These are phyloP conservation scores for Cladosporium austrohemisphaericum DNA, from an alignment of 2,329 filamentous ascomycete genomes.

Conservation along the genomic window DNA sequence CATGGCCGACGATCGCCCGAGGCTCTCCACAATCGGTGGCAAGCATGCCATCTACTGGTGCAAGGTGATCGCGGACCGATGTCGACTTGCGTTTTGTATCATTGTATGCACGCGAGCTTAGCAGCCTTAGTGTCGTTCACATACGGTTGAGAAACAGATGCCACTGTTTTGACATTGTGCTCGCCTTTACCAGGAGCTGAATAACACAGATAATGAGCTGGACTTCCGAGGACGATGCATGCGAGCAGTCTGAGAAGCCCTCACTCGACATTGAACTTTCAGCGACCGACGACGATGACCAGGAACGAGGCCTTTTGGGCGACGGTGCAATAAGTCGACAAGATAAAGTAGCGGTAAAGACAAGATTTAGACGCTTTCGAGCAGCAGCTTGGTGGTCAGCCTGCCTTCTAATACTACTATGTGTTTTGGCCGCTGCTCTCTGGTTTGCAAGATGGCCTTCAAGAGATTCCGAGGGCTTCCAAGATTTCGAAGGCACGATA, in stretches of 20 bases:
- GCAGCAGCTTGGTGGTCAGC: not conserved
- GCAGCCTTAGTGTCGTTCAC: too few species aligned
- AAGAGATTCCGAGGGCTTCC: not conserved
- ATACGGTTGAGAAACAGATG: too few species aligned
- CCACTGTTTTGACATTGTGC: too few species aligned
- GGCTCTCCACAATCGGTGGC: not conserved
- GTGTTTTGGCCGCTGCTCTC: not conserved
- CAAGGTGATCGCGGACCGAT: too few species aligned
- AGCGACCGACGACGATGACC: not conserved
- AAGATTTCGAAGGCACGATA: too few species aligned
- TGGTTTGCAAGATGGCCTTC: not conserved
- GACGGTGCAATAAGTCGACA: not conserved
- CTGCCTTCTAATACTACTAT: not conserved
- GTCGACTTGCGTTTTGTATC: too few species aligned
- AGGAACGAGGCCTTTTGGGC: not conserved
- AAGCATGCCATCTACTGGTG: not conserved
- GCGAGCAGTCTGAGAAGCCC: not conserved
- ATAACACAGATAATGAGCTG: not conserved
- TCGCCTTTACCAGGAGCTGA: too few species aligned
- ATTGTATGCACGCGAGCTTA: too few species aligned
- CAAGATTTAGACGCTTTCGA: not conserved
- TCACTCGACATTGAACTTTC: not conserved
- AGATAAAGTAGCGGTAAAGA: not conserved
- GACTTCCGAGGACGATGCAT: not conserved
- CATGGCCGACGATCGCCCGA: conserved; percentile 5